Evolutionary conservation across 495 filamentous ascomycete species (phyloP).

Genomic region (Penicillium ochrochloron): DNA sequence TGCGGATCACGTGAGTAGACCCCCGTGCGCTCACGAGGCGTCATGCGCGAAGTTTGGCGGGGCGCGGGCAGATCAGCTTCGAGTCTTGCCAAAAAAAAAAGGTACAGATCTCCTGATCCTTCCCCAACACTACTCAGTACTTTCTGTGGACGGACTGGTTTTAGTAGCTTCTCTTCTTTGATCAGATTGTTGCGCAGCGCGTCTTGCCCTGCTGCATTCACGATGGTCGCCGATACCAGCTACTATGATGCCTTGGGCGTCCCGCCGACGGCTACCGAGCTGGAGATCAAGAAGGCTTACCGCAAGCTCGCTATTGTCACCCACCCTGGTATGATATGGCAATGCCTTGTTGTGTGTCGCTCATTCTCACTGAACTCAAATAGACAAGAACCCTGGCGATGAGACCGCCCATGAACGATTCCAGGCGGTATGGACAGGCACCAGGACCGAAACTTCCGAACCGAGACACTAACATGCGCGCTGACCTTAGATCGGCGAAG

Average conservation of each 20-base stretch:
- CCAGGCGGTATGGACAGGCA: conserved; percentile 64
- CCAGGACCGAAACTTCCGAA: conserved; percentile 4
- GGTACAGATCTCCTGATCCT: neutral
- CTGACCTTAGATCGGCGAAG: conserved; percentile 77
- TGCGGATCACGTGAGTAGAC: conserved; percentile 3
- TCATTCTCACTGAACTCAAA: conserved; percentile 3
- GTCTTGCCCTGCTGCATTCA: conserved; percentile 21
- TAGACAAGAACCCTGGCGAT: conserved; percentile 98
- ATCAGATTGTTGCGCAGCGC: conserved; percentile 1
- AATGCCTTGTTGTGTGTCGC: neutral
- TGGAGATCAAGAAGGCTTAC: conserved; percentile 99
- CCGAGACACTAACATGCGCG: conserved; percentile 19
- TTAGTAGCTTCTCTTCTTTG: neutral
- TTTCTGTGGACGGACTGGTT: neutral
- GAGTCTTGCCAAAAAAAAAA: neutral
- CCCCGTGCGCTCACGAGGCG: conserved; percentile 8
- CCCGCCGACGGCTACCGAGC: conserved; percentile 82
- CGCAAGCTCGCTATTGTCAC: conserved; percentile 87
- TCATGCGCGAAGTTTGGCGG: conserved; percentile 9
- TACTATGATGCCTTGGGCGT: conserved; percentile 95
- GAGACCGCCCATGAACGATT: conserved; percentile 92
- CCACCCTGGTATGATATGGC: conserved; percentile 59
- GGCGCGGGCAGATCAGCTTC: conserved; percentile 5
- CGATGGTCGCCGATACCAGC: conserved; percentile 81
- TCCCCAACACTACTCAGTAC: too few relatives aligned